A percentile compares a stretch with the other conserved stretches of the same genome.
Evolutionary conservation across 345 rosid genomes (phyloP).

Genomic region (Pistacia integerrima): DNA sequence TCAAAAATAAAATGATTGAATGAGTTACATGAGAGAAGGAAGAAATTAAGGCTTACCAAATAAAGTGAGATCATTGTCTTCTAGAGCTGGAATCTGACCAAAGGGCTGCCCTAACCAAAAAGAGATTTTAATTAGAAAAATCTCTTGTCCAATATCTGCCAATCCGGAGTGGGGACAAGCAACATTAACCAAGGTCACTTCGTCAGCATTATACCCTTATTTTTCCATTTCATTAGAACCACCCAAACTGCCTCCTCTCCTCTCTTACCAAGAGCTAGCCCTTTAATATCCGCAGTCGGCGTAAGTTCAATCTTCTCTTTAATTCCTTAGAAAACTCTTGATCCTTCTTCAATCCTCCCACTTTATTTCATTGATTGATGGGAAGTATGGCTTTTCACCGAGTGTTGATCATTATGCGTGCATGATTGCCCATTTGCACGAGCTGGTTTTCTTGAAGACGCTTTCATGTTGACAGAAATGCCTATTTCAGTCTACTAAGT

Average conservation of each 20-base stretch:
- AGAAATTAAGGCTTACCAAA: conserved; percentile 47
- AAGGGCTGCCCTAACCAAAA: conserved; percentile 60
- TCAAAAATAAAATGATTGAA: neutral
- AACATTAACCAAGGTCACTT: conserved; percentile 48
- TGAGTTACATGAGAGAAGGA: neutral
- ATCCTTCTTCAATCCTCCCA: conserved; percentile 49
- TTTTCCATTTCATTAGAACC: conserved; percentile 47
- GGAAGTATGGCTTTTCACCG: conserved; percentile 47
- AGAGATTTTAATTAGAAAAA: conserved; percentile 3
- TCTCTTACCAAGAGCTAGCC: conserved; percentile 47
- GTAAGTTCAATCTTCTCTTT: conserved; percentile 44
- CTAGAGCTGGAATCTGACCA: conserved; percentile 78
- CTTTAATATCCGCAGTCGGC: conserved; percentile 51
- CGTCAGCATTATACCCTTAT: conserved; percentile 40
- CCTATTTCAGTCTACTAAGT: conserved; percentile 49
- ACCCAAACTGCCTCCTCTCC: conserved; percentile 45
- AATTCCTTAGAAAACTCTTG: conserved; percentile 42
- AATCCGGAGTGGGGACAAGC: conserved; percentile 60
- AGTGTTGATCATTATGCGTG: conserved; percentile 51
- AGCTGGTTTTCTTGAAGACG: conserved; percentile 42
- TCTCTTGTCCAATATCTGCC: conserved; percentile 36
- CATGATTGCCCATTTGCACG: conserved; percentile 45
- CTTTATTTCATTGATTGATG: conserved; percentile 30
- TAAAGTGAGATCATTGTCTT: conserved; percentile 75
- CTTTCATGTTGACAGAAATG: conserved; percentile 42